Percentiles rank a stretch among this genome's conserved stretches.
phyloP scores from a whole-genome alignment of 2,329 filamentous ascomycete genomes.

The Lizonia empirigonia region DNA sequence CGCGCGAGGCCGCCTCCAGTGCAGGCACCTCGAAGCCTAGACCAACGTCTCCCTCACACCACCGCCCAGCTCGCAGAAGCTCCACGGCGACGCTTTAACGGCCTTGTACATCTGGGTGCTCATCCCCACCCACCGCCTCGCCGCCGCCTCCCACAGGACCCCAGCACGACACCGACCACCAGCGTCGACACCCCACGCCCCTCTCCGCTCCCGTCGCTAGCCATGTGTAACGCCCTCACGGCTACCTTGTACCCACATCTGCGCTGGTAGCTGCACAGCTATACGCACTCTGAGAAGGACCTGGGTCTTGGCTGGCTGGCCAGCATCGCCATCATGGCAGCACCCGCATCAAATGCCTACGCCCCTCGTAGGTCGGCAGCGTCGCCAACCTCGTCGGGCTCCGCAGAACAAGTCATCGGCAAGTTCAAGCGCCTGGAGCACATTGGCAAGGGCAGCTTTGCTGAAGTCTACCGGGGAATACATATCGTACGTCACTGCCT shows the following conservation, averaged over 20 bases:
- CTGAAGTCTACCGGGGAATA: constrained; percentile 86
- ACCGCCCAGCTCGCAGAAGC: constrained; percentile 2
- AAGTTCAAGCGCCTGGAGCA: constrained; percentile 83
- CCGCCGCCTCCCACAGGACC: constrained; percentile 7
- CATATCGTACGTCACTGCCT: constrained; percentile 70
- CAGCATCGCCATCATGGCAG: constrained; percentile 46
- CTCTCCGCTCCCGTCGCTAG: constrained; percentile 21
- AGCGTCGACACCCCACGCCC: constrained; percentile 2
- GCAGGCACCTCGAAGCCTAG: constrained; percentile 13
- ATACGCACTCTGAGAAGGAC: constrained; percentile 14
- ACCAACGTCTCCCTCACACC: neutral
- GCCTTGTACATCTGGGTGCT: constrained; percentile 18
- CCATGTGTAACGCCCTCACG: constrained; percentile 49
- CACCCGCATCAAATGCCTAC: constrained; percentile 35
- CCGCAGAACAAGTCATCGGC: constrained; percentile 60
- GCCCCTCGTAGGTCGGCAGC: constrained; percentile 46
- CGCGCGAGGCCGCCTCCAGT: constrained; percentile 11
- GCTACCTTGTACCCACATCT: constrained; percentile 47
- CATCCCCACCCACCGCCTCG: constrained; percentile 10
- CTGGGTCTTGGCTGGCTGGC: constrained; percentile 33
- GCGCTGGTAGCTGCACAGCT: constrained; percentile 41
- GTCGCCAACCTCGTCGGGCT: constrained; percentile 44
- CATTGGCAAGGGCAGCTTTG: constrained; percentile 97
- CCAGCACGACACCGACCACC: constrained; percentile 15
- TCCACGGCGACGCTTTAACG: neutral